Evolutionary conservation across 257 asterid species (phyloP).

Genomic region (Leptodermis oblonga): DNA sequence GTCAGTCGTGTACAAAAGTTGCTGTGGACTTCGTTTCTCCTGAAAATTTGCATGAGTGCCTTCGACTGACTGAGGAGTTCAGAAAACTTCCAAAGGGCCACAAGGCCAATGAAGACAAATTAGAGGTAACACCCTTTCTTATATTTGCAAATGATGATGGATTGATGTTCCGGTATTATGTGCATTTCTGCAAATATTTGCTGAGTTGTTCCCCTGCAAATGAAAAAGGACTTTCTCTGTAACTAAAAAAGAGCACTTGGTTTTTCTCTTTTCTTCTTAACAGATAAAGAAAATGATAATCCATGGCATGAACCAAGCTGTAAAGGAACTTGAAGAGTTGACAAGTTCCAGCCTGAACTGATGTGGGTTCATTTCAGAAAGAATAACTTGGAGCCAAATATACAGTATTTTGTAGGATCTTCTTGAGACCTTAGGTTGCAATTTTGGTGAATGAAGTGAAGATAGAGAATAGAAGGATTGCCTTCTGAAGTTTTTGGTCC

Average conservation of each 20-base stretch:
- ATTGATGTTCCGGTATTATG: neutral
- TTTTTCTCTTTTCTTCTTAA: neutral
- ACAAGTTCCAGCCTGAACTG: neutral
- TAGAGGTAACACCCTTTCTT: constrained; percentile 57
- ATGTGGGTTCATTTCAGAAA: neutral
- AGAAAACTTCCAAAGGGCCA: constrained; percentile 79
- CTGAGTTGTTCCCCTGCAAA: neutral
- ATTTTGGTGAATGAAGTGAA: neutral
- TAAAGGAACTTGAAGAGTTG: constrained; percentile 59
- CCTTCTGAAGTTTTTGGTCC: neutral
- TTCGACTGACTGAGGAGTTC: constrained; percentile 72
- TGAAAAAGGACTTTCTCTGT: neutral
- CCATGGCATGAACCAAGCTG: constrained; percentile 57
- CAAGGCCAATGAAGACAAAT: constrained; percentile 89
- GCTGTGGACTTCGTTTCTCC: constrained; percentile 96
- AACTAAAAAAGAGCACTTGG: neutral
- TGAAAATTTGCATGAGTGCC: constrained; percentile 75
- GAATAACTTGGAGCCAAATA: neutral
- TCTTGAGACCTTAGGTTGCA: neutral
- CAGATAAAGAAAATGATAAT: constrained; percentile 94
- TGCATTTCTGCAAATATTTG: neutral
- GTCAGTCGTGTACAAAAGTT: constrained; percentile 95
- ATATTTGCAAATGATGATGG: neutral
- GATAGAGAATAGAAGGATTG: neutral
- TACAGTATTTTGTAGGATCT: neutral